Base-by-base conservation (phyloP, 768 basidiomycete genomes). In the Dictyophora rubrovolvata region DNA sequence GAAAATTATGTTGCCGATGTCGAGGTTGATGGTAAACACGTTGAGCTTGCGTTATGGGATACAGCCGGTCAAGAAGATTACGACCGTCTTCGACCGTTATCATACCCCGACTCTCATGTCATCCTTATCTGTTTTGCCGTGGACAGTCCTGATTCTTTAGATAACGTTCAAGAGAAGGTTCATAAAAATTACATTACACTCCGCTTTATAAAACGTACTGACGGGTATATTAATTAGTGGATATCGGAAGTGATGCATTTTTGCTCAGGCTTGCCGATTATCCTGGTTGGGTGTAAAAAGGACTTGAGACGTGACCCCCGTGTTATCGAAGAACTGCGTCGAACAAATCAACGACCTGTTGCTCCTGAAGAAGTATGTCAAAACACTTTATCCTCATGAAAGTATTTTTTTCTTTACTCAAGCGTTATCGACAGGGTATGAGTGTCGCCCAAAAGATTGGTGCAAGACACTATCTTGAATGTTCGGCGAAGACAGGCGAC, bases 1-100 rank as follows among this genome's bases (percentile, higher is more conserved):
- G 96, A 99, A 81, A 97, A 97, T 84, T 96, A 97, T 72, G 95
- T 96, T 58, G 95, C 95, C 65, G 94, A 98, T 72, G 93, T 98
- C 53, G 93, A 97, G 72, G 94, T 98, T 62, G 95, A 98, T 69
- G 91, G 91, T 65, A 98, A 95, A 77, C 91, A 94, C 70, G 94
- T 98, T 66, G 96, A 99, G 75, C 80, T 99, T 67, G 95, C 96
- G 28, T 77, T 99, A 67, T 98, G 96, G 96, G 96, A 98, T 94
- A 98, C 96, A 55, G 95, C 96, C 35, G 96, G 96, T 56, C 95
- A 98, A 73, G 95, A 97, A 75, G 96, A 98, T 73, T 98, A 98
- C 73, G 96, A 98, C 74, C 90, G 95, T 67, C 90, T 99, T 65
- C 84, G 96, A 59, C 96, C 96, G 61, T 83, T 99, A 70, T 91